Evolutionary conservation across 2,329 filamentous ascomycete species (phyloP), one percentile per base, ranked within the genome.

Genomic region (Diplodia seriata): DNA sequence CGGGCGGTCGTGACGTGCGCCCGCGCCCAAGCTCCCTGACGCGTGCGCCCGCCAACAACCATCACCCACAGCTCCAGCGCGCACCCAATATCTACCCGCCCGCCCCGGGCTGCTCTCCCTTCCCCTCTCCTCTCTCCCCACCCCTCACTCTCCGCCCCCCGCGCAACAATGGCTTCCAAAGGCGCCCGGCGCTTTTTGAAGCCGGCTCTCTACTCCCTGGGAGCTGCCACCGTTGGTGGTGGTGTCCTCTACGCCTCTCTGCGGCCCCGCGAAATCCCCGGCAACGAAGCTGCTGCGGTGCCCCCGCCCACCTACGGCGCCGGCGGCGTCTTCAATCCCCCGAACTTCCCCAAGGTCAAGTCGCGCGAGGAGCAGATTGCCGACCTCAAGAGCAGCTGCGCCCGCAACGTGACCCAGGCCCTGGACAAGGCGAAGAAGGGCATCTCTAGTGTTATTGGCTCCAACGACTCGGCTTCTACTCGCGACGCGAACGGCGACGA

Each of bases 231-330:
- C 43, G 81, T 83, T 64, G 85, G 85, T 71, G 85, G 84, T 65
- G 84, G 84, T 67, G 81, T 84, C 54, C 82, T 90, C 68, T 90
- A 90, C 78, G 80, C 87, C 70, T 82, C 85, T 71, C 91, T 91
- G 79, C 87, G 90, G 47, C 90, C 90, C 14, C 86, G 89, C 74
- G 88, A 91, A 76, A 90, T 93, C 69, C 90, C 90, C 56, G 90
- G 90, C 63, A 85, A 85, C 71, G 89, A 91, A 71, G 86, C 86
- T 14, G 86, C 90, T 4, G 87, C 85, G 3, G 90, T 92, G 1
- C 89, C 90, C 43, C 90, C 90, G 20, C 90, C 90, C 2, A 88
- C 88, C 68, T 90, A 88, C 74, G 88, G 87, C 72, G 85, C 89
- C 70, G 88, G 89, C 71, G 90, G 90, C 70, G 84, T 86, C 66